Evolutionary conservation across 495 filamentous ascomycete species (phyloP).

Genomic region (Antarctomyces pellizariae): DNA sequence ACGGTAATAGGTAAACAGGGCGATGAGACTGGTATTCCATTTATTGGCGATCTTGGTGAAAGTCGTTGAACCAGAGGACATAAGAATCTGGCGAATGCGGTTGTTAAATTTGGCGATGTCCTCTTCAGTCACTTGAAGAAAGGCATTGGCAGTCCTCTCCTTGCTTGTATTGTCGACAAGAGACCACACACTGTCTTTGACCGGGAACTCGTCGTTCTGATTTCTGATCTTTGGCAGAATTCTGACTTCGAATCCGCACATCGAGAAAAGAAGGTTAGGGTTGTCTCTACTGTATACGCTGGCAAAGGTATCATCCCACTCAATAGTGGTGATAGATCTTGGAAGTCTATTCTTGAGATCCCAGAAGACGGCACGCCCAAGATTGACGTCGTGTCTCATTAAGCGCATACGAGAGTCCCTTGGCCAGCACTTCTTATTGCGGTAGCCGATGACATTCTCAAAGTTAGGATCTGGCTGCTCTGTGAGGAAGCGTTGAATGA

Average conservation of each 20-base stretch:
- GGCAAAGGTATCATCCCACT: conserved; percentile 99
- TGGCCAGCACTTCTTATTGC: conserved; percentile 99
- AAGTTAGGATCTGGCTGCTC: conserved; percentile 99
- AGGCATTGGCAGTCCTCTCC: conserved; percentile 92
- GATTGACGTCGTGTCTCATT: conserved; percentile 98
- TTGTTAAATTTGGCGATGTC: conserved; percentile 99
- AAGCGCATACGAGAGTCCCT: conserved; percentile 91
- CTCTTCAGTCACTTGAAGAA: conserved; percentile 94
- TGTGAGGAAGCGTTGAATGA: conserved; percentile 94
- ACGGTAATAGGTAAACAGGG: conserved; percentile 98
- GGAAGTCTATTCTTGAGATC: conserved; percentile 94
- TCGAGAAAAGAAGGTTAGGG: conserved; percentile 89
- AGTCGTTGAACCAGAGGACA: conserved; percentile 95
- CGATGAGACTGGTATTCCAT: conserved; percentile 96
- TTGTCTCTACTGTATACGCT: conserved; percentile 98
- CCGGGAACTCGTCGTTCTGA: conserved; percentile 83
- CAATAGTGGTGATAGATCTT: conserved; percentile 84
- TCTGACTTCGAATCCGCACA: conserved; percentile 95
- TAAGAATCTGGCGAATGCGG: conserved; percentile 91
- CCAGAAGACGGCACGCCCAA: conserved; percentile 97
- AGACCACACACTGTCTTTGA: conserved; percentile 97
- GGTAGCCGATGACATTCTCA: conserved; percentile 96
- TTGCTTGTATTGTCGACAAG: conserved; percentile 90
- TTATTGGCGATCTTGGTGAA: conserved; percentile 99
- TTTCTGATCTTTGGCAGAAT: conserved; percentile 93